Evolutionary conservation across 2,329 filamentous ascomycete genomes (phyloP).

Genomic region (Fusarium buharicum): DNA sequence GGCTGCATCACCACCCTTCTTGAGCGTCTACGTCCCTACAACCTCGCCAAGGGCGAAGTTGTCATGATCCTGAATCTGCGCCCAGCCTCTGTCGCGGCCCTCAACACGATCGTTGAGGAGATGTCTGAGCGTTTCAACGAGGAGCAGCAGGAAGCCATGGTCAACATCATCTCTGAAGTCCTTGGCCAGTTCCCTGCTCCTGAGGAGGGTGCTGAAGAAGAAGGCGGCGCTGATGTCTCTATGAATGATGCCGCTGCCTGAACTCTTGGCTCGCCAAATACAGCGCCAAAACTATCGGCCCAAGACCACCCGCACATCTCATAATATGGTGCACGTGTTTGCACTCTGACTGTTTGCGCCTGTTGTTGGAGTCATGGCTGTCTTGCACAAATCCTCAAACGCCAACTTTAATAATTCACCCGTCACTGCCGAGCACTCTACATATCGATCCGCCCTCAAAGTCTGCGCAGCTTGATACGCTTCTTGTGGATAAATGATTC

Average conservation of each 20-base stretch:
- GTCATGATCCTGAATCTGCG: conserved; percentile 75
- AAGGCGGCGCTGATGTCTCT: conserved; percentile 47
- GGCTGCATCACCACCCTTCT: conserved; percentile 64
- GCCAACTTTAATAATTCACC: conserved; percentile 67
- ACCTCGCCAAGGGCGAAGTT: conserved; percentile 74
- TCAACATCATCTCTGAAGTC: conserved; percentile 65
- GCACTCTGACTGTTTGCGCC: conserved; percentile 63
- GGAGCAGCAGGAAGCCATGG: conserved; percentile 68
- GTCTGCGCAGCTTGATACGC: conserved; percentile 66
- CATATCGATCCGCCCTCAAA: conserved; percentile 70
- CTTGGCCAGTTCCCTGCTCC: conserved; percentile 62
- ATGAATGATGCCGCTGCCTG: conserved; percentile 52
- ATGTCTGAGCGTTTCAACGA: conserved; percentile 69
- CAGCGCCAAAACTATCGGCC: conserved; percentile 1
- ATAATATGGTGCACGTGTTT: conserved; percentile 64
- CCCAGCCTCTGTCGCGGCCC: conserved; percentile 64
- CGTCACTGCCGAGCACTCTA: conserved; percentile 71
- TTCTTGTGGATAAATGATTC: conserved; percentile 70
- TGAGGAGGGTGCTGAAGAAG: conserved; percentile 44
- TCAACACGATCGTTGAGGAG: conserved; percentile 74
- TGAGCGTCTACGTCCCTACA: conserved; percentile 64
- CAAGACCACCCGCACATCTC: conserved; percentile 35
- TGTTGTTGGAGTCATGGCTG: conserved; percentile 61
- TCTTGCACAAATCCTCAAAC: conserved; percentile 70
- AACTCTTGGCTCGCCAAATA: conserved; percentile 21